Conservation (phyloP, 2,329 filamentous ascomycete genomes). For the Endothia cerciana region DNA sequence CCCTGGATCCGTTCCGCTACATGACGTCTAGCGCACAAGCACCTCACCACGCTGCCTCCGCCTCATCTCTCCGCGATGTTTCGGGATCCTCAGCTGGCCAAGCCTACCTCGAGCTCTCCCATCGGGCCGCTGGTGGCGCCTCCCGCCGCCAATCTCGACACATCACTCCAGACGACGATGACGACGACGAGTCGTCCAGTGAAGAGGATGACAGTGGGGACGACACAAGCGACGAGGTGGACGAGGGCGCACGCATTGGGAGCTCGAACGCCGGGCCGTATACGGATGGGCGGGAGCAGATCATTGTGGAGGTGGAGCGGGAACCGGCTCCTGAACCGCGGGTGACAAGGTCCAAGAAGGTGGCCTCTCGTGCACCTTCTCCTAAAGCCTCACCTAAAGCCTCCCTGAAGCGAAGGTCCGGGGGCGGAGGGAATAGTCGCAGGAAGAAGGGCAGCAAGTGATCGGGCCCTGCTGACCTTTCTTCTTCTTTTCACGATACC, state of each 20-base stretch:
- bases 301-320: conserved; percentile 44
- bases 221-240: conserved; percentile 41
- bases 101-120: conserved; percentile 13
- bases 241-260: conserved; percentile 21
- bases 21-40: conserved; percentile 51
- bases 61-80: conserved; percentile 42
- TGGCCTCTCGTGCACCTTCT: conserved; percentile 39
- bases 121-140: conserved; percentile 31
- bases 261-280: conserved; percentile 20
- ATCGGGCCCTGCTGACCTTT: background rate
- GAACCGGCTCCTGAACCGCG: conserved; percentile 31
- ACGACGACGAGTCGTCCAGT: conserved; percentile 20
- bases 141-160: conserved; percentile 26
- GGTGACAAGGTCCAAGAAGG: conserved; percentile 40
- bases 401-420: conserved; percentile 44
- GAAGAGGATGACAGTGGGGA: conserved; percentile 29
- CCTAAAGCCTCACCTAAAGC: conserved; percentile 30
- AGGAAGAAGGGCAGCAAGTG: conserved; percentile 31
- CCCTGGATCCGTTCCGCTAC: conserved; percentile 56
- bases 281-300: conserved; percentile 40
- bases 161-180: conserved; percentile 22
- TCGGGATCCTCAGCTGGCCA: conserved; percentile 37
- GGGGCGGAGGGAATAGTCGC: conserved; percentile 36
- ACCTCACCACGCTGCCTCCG: conserved; percentile 40
- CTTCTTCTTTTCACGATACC: conserved; percentile 21